Conservation (phyloP, 1,284 basidiomycete species). For the Sanghuangporus sanghuang region DNA sequence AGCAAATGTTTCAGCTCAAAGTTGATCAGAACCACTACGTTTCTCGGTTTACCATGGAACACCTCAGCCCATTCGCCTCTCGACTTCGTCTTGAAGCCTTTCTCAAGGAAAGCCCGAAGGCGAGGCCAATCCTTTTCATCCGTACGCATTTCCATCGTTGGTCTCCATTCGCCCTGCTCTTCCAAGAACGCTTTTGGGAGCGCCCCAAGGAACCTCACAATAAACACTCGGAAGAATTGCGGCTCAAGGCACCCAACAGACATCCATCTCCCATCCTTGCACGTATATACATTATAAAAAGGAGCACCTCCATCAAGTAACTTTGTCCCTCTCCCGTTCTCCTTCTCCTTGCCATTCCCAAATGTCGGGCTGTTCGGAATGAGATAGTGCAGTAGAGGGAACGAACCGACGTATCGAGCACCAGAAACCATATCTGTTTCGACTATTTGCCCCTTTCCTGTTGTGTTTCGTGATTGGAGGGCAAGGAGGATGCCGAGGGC, state of each 20-base stretch:
- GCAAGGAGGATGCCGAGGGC: constrained; percentile 74
- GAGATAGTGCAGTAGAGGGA: constrained; percentile 52
- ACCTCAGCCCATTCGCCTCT: constrained; percentile 67
- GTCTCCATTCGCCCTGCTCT: constrained; percentile 46
- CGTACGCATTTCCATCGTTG: constrained; percentile 44
- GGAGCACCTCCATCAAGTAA: constrained; percentile 76
- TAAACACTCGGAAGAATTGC: constrained; percentile 61
- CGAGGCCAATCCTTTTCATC: constrained; percentile 56
- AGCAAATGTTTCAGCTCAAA: background rate
- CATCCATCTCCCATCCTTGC: constrained; percentile 71
- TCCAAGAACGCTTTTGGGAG: constrained; percentile 35
- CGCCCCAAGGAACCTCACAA: constrained; percentile 49
- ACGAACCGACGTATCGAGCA: constrained; percentile 69
- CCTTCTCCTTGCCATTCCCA: constrained; percentile 28
- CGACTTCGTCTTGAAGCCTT: constrained; percentile 56
- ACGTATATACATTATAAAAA: constrained; percentile 73
- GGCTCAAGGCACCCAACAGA: constrained; percentile 73
- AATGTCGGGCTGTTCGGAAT: constrained; percentile 30
- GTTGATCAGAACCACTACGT: background rate
- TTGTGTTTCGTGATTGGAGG: constrained; percentile 58
- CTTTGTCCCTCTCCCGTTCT: constrained; percentile 52
- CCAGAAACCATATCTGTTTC: constrained; percentile 82
- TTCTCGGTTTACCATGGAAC: constrained; percentile 49
- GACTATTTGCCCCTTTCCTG: constrained; percentile 68
- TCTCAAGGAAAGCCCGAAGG: constrained; percentile 51